Base-by-base conservation (phyloP, 2,329 filamentous ascomycete species). In the Daldinia eschscholtzii region DNA sequence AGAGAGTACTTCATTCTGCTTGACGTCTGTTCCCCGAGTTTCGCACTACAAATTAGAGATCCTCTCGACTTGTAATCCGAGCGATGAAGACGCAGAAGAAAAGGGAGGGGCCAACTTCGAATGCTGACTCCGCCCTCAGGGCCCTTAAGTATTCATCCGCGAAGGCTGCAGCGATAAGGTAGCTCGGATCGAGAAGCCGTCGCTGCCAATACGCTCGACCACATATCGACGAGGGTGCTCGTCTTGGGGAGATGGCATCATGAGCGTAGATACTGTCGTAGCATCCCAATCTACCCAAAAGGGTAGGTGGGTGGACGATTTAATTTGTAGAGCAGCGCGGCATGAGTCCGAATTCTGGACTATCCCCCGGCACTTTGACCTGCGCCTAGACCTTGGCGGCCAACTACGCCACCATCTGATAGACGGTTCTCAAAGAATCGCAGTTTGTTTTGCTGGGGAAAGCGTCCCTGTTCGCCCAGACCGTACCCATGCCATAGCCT, bases 1-100 rank as follows among this genome's bases (percentile, higher is more conserved):
- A 76, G 53, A 52, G 68, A 57, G 67, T 65, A 74, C 75, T 74
- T 77, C 76, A 77, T 77, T 65, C 65, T 76, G 70, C 60, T 57
- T 69, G 58, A 33, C 57, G 55, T 62, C 13, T 56, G n/a, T 61
- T 44, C 59, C 55, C 42, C 41, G 39, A 41, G 37, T 44, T 37
- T 46, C 30, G 20, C 33, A 55, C 60, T 64, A 41, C 53, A 28
- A 57, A 55, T 59, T 58, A 46, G 60, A 56, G 62, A 64, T 71
- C 63, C 61, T 68, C 59, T 39, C 56, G 46, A 58, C 13, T 56
- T 63, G 52, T 42, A 30, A 30, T 42, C 39, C 39, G 28, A 56
- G 50, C 33, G 61, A 59, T 58, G 53, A 30, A 37, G 52, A 59
- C 28, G 39, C 30, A 48, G 55, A 12, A 57, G 44, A 65, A 20